Evolutionary conservation across 2,329 filamentous ascomycete species (phyloP), one percentile per base, ranked within the genome.

Genomic region (Sclerotinia minor): DNA sequence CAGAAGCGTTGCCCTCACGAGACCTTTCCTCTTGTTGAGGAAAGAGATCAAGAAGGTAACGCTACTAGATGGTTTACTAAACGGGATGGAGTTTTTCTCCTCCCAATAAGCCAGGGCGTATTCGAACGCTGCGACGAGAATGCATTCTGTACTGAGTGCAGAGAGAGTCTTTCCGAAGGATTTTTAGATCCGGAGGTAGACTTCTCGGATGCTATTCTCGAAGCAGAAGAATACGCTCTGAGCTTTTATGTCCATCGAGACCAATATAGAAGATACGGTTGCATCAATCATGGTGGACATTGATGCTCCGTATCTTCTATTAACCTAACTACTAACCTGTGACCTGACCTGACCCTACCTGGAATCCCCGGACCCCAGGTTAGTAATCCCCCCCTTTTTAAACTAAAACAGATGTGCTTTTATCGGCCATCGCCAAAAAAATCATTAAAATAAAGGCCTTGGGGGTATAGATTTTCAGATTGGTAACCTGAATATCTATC

Each of bases 391-490:
- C 29, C 29, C 44, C 53, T 53, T 3, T 67, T 63, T 61, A 26
- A 54, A 26, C 21, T 5, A 67, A 55, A 63, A 67, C 26, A 63
- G 65, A 53, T 67, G 65, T 50, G 15, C 44, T 29, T 24, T 63
- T 47, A 53, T 53, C 57, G 35, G 65, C 65, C 65, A 54, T 67
- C 65, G 35, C 55, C 65, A 67, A 67, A 67, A 65, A 65, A 59
- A 54, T 35, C 6, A 7, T 15, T 49, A 67, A 63, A 67, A 67
- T 53, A 61, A 67, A 63, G 65, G 65, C 55, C 47, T 63, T 32
- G 55, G 45, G 53, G 55, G 38, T 45, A 8, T 67, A 21, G 47
- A 35, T 17, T 5, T 21, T 49, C n/a, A 44, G 65, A 50, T 41
- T 67, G 65, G 65, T 67, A 67, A 54, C 65, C 65, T 61, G 29